phyloP scores from a whole-genome alignment of 306 rosid species.

The Alnus rubra region DNA sequence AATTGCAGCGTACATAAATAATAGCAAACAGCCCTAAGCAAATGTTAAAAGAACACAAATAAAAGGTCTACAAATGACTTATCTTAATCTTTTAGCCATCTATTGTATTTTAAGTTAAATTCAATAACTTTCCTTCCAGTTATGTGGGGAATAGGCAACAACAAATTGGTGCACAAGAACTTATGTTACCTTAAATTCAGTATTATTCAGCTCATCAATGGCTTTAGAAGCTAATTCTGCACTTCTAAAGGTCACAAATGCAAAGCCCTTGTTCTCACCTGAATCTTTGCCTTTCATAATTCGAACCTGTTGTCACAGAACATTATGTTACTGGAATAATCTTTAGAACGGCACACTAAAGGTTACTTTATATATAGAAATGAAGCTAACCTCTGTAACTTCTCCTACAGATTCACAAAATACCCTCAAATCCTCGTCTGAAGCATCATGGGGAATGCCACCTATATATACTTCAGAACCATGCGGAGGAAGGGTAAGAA shows the following conservation, averaged over 20 bases:
- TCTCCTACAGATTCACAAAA: constrained; percentile 81
- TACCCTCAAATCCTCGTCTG: constrained; percentile 64
- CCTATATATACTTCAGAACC: constrained; percentile 97
- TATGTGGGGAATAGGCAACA: constrained; percentile 3
- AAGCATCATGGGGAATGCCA: constrained; percentile 75
- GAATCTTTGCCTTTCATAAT: constrained; percentile 85
- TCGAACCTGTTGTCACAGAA: constrained; percentile 69
- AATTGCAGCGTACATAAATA: constrained; percentile 17
- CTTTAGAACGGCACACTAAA: constrained; percentile 1
- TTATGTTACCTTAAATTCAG: constrained; percentile 69
- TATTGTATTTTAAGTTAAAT: neutral
- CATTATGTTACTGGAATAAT: constrained; percentile 18
- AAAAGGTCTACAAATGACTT: neutral
- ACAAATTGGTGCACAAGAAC: constrained; percentile 5
- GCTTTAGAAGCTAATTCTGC: constrained; percentile 88
- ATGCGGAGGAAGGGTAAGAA: constrained; percentile 97
- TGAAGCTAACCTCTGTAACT: constrained; percentile 64
- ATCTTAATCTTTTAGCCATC: neutral
- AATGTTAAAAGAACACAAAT: neutral
- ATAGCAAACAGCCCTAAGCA: constrained; percentile 16
- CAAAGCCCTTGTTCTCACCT: constrained; percentile 76
- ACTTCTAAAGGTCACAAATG: constrained; percentile 81
- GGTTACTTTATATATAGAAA: constrained; percentile 18
- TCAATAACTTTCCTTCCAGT: constrained; percentile 19
- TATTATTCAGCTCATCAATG: constrained; percentile 72